Evolutionary conservation across 805 yeast species (phyloP).

Genomic region (Sugiyamaella smithiae): DNA sequence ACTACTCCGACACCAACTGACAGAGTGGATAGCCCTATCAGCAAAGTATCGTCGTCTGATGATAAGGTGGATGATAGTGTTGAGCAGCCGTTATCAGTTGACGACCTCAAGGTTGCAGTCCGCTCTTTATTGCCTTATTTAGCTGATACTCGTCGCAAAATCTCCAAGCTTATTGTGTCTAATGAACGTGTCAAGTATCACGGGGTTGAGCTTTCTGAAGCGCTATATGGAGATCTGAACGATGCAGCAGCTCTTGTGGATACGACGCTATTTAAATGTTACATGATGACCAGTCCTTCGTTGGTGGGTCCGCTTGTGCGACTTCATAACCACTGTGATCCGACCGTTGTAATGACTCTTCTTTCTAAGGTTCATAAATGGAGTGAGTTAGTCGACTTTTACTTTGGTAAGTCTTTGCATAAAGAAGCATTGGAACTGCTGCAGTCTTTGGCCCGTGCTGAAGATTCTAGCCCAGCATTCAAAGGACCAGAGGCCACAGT

Average conservation of each 20-base stretch:
- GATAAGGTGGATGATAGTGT: not conserved
- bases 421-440: conserved; percentile 64
- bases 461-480: conserved; percentile 27
- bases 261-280: conserved; percentile 73
- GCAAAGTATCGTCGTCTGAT: not conserved
- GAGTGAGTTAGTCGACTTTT: conserved; percentile 75
- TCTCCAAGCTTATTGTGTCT: conserved; percentile 30
- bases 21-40: not conserved
- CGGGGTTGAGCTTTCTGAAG: conserved; percentile 28
- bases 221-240: conserved; percentile 31
- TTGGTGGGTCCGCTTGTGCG: conserved; percentile 82
- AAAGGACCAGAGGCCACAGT: conserved; percentile 27
- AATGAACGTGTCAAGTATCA: conserved; percentile 20
- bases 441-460: conserved; percentile 34
- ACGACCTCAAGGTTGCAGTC: conserved; percentile 24
- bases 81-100: not conserved
- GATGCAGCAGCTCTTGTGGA: conserved; percentile 54
- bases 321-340: conserved; percentile 69
- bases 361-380: conserved; percentile 44
- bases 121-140: conserved; percentile 42
- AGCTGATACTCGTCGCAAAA: conserved; percentile 49
- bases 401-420: conserved; percentile 60
- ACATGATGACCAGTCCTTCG: conserved; percentile 62
- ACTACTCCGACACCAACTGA: not conserved
- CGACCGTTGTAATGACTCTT: conserved; percentile 58